Percentiles rank a stretch among this genome's conserved stretches.
Conservation (phyloP, 805 yeast genomes). For the Candida cerambycidarum region DNA sequence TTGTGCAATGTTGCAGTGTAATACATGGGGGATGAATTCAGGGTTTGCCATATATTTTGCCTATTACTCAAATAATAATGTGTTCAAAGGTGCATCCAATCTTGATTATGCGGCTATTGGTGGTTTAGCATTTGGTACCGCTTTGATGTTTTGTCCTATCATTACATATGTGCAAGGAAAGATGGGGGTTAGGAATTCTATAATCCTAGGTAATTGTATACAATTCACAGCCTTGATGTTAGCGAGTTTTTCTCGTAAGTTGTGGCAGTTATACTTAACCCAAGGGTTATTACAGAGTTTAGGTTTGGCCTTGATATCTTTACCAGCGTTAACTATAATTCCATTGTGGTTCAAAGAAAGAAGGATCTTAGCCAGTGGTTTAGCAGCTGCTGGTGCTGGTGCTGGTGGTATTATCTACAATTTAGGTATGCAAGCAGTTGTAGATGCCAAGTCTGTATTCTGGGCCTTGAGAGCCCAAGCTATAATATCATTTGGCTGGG, state of each 20-base stretch:
- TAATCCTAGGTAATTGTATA: slow-evolving; percentile 45
- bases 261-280: slow-evolving; percentile 66
- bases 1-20: slow-evolving; percentile 49
- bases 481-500: slow-evolving; percentile 28
- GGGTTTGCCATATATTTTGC: slow-evolving; percentile 65
- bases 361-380: slow-evolving; percentile 51
- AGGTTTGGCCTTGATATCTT: slow-evolving; percentile 54
- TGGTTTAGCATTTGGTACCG: slow-evolving; percentile 61
- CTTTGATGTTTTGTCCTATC: slow-evolving; percentile 49
- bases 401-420: slow-evolving; percentile 51
- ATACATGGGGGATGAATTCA: slow-evolving; percentile 74
- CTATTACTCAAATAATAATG: slow-evolving; percentile 48
- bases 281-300: slow-evolving; percentile 66
- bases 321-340: slow-evolving; percentile 57
- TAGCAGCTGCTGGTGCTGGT: slow-evolving; percentile 51
- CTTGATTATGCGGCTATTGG: slow-evolving; percentile 66
- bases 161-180: slow-evolving; percentile 45
- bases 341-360: slow-evolving; percentile 71
- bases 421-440: slow-evolving; percentile 46
- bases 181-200: slow-evolving; percentile 40
- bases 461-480: slow-evolving; percentile 54
- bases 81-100: slow-evolving; percentile 53
- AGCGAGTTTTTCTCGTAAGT: slow-evolving; percentile 56
- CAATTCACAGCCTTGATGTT: slow-evolving; percentile 56
- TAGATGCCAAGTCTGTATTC: slow-evolving; percentile 33